Evolutionary conservation across 768 basidiomycete genomes (phyloP), one percentile per base, ranked within the genome.

Genomic region (Hericium erinaceus): DNA sequence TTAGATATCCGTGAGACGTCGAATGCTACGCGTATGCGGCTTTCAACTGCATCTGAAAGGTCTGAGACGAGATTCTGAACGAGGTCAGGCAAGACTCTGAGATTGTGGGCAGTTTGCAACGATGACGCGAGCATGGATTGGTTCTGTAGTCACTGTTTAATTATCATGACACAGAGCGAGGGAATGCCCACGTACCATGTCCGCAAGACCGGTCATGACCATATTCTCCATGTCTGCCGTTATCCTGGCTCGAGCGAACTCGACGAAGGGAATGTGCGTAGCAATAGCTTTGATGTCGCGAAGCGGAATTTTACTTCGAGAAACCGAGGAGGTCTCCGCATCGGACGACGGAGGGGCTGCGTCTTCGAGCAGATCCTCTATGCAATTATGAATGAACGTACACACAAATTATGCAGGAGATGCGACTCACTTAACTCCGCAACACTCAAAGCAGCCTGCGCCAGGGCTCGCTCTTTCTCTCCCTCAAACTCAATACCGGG

Each of bases 51-150:
- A 51, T 90, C 85, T 18, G 85, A 89, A 8, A 98, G 73, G 68
- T 95, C 92, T 5, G 73, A 71, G 16, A 97, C 74, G 2, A 98
- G 80, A 54, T 81, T 81, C 57, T 87, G 82, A 4, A 98, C 89
- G 6, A 98, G 80, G 24, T 83, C 79, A 0, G 95, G 90, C 11
- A 99, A 77, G 15, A 90, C 80, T 28, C 87, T 80, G 13, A 99
- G 80, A 67, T 98, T 99, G 71, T 92, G 89, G 4, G 95, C 94
- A 1, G 93, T 98, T 75, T 98, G 97, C 12, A 99, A 77, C 0
- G 95, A 92, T 1, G 92, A 94, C 0, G 95, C 92, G 1, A 99
- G 79, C 16, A 95, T 72, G 1, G 92, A 83, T 72, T 92, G 93
- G 65, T 98, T 89, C 94, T 97, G 61, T 40, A 56, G 2, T 18